Evolutionary conservation across 768 basidiomycete species (phyloP).

Genomic region (Phanerodontia chrysosporium): DNA sequence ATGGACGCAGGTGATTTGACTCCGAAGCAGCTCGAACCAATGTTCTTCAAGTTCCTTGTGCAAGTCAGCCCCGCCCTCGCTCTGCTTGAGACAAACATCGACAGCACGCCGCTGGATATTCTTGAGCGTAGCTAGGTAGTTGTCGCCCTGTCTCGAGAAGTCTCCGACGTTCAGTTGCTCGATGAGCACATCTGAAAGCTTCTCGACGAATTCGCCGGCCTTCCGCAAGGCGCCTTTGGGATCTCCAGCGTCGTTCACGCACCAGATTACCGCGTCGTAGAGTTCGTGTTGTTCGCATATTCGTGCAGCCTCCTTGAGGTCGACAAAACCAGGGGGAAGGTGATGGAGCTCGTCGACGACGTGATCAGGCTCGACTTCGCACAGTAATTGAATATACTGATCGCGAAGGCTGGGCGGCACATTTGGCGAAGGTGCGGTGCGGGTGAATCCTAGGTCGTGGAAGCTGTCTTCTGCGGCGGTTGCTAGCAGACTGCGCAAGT

Average conservation of each 20-base stretch:
- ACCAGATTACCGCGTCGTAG: constrained; percentile 82
- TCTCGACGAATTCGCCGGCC: constrained; percentile 54
- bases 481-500: constrained; percentile 72
- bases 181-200: constrained; percentile 42
- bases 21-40: constrained; percentile 83
- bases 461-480: constrained; percentile 45
- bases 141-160: not conserved
- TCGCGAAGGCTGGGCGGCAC: constrained; percentile 49
- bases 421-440: constrained; percentile 34
- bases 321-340: constrained; percentile 49
- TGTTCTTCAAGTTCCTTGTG: constrained; percentile 68
- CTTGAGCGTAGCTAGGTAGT: constrained; percentile 45
- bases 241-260: constrained; percentile 58
- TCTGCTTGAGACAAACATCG: constrained; percentile 66
- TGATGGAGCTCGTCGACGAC: constrained; percentile 60
- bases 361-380: constrained; percentile 58
- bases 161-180: constrained; percentile 28
- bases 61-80: constrained; percentile 35
- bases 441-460: constrained; percentile 19
- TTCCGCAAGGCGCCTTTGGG: constrained; percentile 64
- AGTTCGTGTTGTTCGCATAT: constrained; percentile 66
- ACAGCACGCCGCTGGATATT: constrained; percentile 59
- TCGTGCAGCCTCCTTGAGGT: constrained; percentile 49
- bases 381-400: constrained; percentile 70
- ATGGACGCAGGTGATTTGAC: constrained; percentile 80